Evolutionary conservation across 2,329 filamentous ascomycete species (phyloP).

Genomic region (Colletotrichum incanum): DNA sequence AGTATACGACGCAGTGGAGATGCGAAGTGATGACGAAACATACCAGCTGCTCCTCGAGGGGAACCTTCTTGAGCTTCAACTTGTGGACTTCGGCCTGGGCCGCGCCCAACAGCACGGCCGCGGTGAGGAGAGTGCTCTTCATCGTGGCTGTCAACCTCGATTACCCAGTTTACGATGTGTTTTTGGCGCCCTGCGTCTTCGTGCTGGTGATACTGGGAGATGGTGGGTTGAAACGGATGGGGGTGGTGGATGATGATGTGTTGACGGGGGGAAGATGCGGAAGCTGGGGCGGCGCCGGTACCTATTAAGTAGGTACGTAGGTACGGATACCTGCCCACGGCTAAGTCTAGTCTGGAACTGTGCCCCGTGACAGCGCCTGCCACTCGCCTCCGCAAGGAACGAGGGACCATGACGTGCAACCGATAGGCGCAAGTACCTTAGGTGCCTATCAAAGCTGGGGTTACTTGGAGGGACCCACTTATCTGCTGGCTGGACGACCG

Average conservation of each 20-base stretch:
- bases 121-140: conserved; percentile 88
- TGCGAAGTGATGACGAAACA: conserved; percentile 53
- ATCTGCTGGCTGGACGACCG: conserved; percentile 11
- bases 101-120: conserved; percentile 85
- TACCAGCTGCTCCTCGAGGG: conserved; percentile 93
- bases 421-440: conserved; percentile 27
- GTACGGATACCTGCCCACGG: conserved; percentile 9
- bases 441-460: conserved; percentile 26
- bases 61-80: conserved; percentile 98
- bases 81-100: conserved; percentile 91
- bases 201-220: conserved; percentile 32
- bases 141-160: conserved; percentile 67
- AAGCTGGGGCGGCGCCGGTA: conserved; percentile 38
- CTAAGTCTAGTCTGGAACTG: conserved; percentile 9
- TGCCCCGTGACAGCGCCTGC: conserved; percentile 36
- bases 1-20: conserved; percentile 29
- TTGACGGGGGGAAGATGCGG: conserved; percentile 39
- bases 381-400: conserved; percentile 40
- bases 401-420: conserved; percentile 27
- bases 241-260: conserved; percentile 36
- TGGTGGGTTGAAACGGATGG: conserved; percentile 19
- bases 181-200: conserved; percentile 35
- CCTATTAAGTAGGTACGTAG: conserved; percentile 41
- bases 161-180: conserved; percentile 19
- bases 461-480: conserved; percentile 5